Conservation (phyloP, 306 rosid genomes). For the Coriaria nepalensis region DNA sequence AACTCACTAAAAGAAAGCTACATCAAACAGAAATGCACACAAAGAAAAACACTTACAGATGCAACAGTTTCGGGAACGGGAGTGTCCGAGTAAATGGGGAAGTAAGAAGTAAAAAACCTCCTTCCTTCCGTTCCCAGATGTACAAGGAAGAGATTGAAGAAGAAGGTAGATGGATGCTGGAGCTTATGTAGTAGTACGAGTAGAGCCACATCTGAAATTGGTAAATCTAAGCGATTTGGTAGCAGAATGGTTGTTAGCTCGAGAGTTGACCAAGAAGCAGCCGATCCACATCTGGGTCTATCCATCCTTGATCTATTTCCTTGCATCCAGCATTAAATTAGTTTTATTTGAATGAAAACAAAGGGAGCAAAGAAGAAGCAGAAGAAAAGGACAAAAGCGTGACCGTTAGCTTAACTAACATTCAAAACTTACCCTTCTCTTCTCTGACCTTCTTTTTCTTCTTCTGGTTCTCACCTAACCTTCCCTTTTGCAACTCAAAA, state of each 20-base stretch:
- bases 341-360: too few relatives aligned
- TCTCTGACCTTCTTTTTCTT: conserved; percentile 31
- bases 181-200: neutral
- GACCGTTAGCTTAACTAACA: conserved; percentile 30
- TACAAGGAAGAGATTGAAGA: conserved; percentile 4
- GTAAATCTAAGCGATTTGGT: too few relatives aligned
- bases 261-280: neutral
- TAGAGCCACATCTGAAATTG: too few relatives aligned
- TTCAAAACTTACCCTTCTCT: conserved; percentile 24
- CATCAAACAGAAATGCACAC: conserved; percentile 3
- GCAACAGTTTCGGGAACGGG: conserved; percentile 4
- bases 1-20: neutral
- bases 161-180: conserved; percentile 7
- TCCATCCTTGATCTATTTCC: too few relatives aligned
- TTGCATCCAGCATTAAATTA: too few relatives aligned
- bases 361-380: neutral
- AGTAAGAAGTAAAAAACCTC: conserved; percentile 6
- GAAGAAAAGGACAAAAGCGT: neutral
- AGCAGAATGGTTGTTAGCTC: conserved; percentile 16
- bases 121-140: neutral
- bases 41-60: conserved; percentile 18
- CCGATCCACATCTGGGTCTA: too few relatives aligned
- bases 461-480: conserved; percentile 1
- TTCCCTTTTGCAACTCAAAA: too few relatives aligned
- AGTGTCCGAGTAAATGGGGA: neutral